Evolutionary conservation across 2,329 filamentous ascomycete species (phyloP).

Genomic region (Microcera coccophila): DNA sequence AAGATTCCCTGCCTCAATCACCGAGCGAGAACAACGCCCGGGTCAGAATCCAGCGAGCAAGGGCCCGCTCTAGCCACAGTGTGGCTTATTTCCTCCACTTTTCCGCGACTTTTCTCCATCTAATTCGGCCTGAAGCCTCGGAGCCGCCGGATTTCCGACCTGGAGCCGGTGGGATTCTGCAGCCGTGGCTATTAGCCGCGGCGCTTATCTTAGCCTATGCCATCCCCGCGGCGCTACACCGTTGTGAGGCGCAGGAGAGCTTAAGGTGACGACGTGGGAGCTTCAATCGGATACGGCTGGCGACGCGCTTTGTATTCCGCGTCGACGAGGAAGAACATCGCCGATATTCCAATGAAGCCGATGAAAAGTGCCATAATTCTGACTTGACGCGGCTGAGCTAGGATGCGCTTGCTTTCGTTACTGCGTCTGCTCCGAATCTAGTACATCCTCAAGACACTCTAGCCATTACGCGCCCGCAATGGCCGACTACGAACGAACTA

Average conservation of each 20-base stretch:
- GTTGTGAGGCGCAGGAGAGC: background rate
- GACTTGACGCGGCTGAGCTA: background rate
- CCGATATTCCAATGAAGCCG: background rate
- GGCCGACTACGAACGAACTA: conserved; percentile 70
- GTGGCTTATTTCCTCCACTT: conserved; percentile 22
- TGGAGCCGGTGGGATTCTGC: conserved; percentile 4
- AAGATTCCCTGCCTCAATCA: background rate
- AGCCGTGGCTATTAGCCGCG: background rate
- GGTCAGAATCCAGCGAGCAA: conserved; percentile 21
- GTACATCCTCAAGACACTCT: background rate
- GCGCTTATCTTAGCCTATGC: background rate
- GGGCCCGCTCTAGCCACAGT: conserved; percentile 10
- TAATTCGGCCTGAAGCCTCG: conserved; percentile 27
- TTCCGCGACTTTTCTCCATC: conserved; percentile 25
- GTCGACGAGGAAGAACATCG: background rate
- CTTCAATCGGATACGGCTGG: background rate
- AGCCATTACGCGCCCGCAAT: conserved; percentile 32
- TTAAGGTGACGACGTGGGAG: background rate
- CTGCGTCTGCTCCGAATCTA: no score
- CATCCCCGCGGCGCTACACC: background rate
- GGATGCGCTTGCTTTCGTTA: background rate
- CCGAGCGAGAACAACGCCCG: conserved; percentile 1
- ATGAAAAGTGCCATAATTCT: background rate
- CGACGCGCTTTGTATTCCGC: background rate
- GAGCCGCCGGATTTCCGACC: conserved; percentile 29